Percentiles rank a stretch among this genome's conserved stretches.
phyloP scores from a whole-genome alignment of 768 basidiomycete species.

The Trametes meyenii region DNA sequence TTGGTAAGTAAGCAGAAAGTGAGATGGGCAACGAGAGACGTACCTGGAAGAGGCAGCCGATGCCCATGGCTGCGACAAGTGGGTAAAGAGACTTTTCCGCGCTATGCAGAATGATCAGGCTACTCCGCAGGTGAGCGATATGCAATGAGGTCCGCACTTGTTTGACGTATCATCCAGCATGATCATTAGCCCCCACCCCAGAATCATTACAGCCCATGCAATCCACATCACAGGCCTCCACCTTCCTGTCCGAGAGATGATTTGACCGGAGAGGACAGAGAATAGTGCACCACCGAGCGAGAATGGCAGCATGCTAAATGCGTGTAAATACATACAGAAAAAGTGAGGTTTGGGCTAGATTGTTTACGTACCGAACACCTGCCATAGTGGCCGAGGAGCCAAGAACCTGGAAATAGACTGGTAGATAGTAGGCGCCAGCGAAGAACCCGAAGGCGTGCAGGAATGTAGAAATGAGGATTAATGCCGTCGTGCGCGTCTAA shows the following conservation, averaged over 20 bases:
- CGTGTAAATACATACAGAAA: background rate
- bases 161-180: conserved; percentile 62
- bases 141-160: conserved; percentile 35
- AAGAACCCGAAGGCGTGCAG: conserved; percentile 71
- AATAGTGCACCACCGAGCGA: conserved; percentile 61
- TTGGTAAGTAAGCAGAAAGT: background rate
- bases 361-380: conserved; percentile 55
- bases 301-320: conserved; percentile 68
- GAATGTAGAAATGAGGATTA: conserved; percentile 59
- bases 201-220: conserved; percentile 54
- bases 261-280: conserved; percentile 58
- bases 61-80: conserved; percentile 64
- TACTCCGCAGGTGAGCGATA: background rate
- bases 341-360: background rate
- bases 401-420: conserved; percentile 77
- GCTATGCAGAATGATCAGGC: background rate
- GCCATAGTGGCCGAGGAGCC: conserved; percentile 74
- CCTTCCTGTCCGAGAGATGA: conserved; percentile 57
- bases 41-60: conserved; percentile 67
- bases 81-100: conserved; percentile 66
- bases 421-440: conserved; percentile 67
- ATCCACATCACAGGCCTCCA: conserved; percentile 69
- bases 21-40: background rate
- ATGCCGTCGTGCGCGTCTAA: conserved; percentile 72
- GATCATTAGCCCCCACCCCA: conserved; percentile 77